Evolutionary conservation across 331 rosid species (phyloP), one percentile per base, ranked within the genome.

Genomic region (Dryas integrifolia): DNA sequence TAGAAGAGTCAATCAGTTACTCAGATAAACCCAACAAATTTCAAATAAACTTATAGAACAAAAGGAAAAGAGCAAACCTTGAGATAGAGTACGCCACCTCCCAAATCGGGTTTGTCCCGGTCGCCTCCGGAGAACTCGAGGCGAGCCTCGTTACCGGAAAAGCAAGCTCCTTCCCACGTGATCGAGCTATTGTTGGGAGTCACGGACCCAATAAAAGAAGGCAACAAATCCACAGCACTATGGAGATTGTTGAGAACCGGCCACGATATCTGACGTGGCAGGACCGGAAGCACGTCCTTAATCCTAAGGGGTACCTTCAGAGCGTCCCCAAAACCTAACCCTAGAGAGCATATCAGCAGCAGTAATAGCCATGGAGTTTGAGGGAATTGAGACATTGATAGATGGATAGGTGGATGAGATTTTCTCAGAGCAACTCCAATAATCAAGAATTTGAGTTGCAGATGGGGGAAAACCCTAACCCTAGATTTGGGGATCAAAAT

Each of bases 201-300:
- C 53, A 90, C 92, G 12, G 98, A 84, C 13, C 92, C 98, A 44
- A 92, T 88, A 56, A 86, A 90, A 38, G 82, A 77, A 13, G 98
- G 98, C 73, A 92, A 75, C 92, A 92, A 88, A 78, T 92, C 98
- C 72, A 82, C 96, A 48, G 98, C 95, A 72, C 87, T 84, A 75
- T 92, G 96, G 75, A 92, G 44, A 61, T 74, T 92, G 77, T 92
- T 92, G 43, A 92, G 91, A 40, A 92, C 91, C 52, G 98, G 96
- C 98, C 98, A 92, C 47, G 98, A 90, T 4, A 92, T 79, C 65
- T 82, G 82, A 14, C 58, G 89, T 0, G 98, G 98, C 15, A 92
- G 88, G 76, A 85, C 96, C 26, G 98, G 96, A 72, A 90, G 90
- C 66, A 90, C 85, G 74, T 92, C 98, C 74, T 88, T 84, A 47